phyloP scores from a whole-genome alignment of 148 eudicot species.

The Heliamphora exappendiculata region DNA sequence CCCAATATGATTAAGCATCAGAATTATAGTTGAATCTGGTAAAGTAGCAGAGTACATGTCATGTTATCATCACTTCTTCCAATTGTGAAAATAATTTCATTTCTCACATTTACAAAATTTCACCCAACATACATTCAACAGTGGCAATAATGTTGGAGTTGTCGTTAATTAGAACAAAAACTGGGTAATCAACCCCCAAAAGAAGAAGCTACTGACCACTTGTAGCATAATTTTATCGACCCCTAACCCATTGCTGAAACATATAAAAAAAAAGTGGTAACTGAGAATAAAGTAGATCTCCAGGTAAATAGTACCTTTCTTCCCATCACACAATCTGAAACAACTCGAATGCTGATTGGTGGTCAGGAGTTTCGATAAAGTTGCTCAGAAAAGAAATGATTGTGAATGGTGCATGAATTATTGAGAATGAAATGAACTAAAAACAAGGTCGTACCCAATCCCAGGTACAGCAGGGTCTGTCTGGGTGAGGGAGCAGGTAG shows the following conservation, averaged over 20 bases:
- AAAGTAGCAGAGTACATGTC: not conserved
- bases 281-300: not conserved
- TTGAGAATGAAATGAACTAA: no score
- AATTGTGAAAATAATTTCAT: not conserved
- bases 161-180: not conserved
- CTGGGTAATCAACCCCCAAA: not conserved
- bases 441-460: no score
- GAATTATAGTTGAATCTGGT: not conserved
- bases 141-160: no score
- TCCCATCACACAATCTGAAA: no score
- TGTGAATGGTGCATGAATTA: no score
- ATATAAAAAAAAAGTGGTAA: not conserved
- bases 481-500: no score
- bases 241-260: slow-evolving; percentile 3
- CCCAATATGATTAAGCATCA: not conserved
- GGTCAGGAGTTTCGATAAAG: no score
- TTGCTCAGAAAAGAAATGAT: no score
- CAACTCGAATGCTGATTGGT: no score
- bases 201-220: slow-evolving; percentile 1
- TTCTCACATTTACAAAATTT: not conserved
- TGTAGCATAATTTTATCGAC: not conserved
- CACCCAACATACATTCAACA: not conserved
- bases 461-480: no score
- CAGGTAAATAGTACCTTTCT: not conserved
- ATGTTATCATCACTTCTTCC: not conserved